phyloP scores from a whole-genome alignment of 345 rosid species.

The Syzygium aromaticum region DNA sequence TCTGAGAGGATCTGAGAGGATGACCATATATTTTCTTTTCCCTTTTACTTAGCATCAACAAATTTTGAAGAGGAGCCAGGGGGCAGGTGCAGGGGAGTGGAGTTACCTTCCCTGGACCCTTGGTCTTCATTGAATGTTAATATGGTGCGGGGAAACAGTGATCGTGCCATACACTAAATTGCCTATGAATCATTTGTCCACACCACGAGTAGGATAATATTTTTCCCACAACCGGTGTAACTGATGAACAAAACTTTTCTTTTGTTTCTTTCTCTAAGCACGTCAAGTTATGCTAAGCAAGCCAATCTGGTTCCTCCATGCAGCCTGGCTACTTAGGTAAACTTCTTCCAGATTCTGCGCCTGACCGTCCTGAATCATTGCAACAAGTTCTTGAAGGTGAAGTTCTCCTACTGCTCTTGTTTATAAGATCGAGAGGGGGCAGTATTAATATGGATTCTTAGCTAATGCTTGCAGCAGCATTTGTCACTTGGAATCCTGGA shows the following conservation, averaged over 20 bases:
- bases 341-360: conserved; percentile 80
- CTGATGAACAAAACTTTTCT: not conserved
- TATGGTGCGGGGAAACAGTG: conserved; percentile 15
- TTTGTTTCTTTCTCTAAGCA: not conserved
- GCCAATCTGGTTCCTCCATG: conserved; percentile 5
- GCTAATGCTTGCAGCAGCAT: not conserved
- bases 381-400: conserved; percentile 80
- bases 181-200: not conserved
- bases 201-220: conserved; percentile 31
- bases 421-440: not conserved
- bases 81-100: not conserved
- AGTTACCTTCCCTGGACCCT: not conserved
- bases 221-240: not conserved
- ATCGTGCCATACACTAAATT: not conserved
- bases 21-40: not conserved
- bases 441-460: not conserved
- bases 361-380: conserved; percentile 62
- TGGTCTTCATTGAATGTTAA: not conserved
- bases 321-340: conserved; percentile 89
- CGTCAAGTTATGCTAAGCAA: not conserved
- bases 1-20: not conserved
- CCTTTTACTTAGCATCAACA: not conserved
- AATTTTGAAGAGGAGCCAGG: not conserved
- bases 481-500: not conserved
- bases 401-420: not conserved